Evolutionary conservation across 768 basidiomycete species (phyloP), one percentile per base, ranked within the genome.

Genomic region (Pholiota molesta): DNA sequence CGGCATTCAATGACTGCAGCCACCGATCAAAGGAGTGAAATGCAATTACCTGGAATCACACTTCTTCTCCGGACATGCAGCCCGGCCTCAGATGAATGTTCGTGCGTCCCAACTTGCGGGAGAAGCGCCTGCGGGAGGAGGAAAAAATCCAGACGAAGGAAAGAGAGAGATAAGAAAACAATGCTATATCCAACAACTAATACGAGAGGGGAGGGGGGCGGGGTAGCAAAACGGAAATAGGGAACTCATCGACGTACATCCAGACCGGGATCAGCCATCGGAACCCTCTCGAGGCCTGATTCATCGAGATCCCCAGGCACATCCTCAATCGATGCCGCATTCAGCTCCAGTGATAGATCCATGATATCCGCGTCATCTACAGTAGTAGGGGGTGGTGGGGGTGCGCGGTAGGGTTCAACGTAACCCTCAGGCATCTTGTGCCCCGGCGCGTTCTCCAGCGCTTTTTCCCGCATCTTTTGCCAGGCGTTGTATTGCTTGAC

Each of bases 41-140:
- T 42, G 39, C 28, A 76, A 77, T 70, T 73, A 93, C 93, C 90
- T 78, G 95, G 96, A 63, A 98, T 81, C 52, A 97, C 95, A 69
- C 94, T 97, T 81, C 95, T 97, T 75, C 97, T 85, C 68, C 97
- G 88, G 35, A 96, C 87, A 76, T 99, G 97, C 57, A 95, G 83
- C 47, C 88, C 86, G 61, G 81, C 78, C 58, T 83, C 74, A 65
- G 81, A 75, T 31, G 85, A 84, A 68, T 86, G 85, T 61, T 88
- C 84, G 66, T 83, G 77, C 62, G 75, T 74, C 61, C 83, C 84
- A 57, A 88, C 78, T 68, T 89, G 89, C 56, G 88, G 89, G 69
- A 88, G 82, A 62, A 86, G 84, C 69, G 83, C 82, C 90, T 92
- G 65, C 52, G 59, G 42, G 29, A 52, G 52, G 44, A 31, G 28